Evolutionary conservation across 805 yeast genomes (phyloP), one percentile per base, ranked within the genome.

Genomic region (Phaffomyces thermotolerans): DNA sequence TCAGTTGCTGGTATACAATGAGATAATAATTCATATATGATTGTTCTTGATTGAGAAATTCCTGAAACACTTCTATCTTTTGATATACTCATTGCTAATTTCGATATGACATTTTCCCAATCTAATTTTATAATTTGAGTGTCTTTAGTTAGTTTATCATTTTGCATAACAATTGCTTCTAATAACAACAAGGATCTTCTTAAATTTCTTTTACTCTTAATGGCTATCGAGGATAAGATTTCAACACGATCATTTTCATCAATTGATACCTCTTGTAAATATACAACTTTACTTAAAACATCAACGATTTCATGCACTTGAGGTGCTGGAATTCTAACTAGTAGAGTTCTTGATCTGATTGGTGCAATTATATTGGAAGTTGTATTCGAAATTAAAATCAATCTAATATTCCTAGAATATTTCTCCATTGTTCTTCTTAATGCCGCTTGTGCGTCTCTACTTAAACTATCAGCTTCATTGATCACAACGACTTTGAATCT

Each of bases 361-460:
- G 99, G 99, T 3, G 88, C 81, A 47, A 93, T 91, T 46, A 93
- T 90, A 51, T 85, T 86, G 20, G 96, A 86, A 23, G 95, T 86
- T 3, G 96, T 78, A 59, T 88, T 91, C 53, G 96, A 86, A 18
- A 93, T 73, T 67, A 93, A 67, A 31, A 93, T 76, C 49, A 93
- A 68, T 48, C 99, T 76, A 52, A 93, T 79, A 58, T 88, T 90
- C 22, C 83, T 74, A 2, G 97, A 86, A 63, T 88, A 90, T 60
- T 88, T 90, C 60, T 90, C 97, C 96, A 90, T 90, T 1, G 96
- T 90, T 64, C 97, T 76, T 73, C 97, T 79, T 48, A 90, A 68
- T 0, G 97, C 97, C 4, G 96, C 95, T 60, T 90, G 97, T 0
- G 97, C 97, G 61, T 90, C 97, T 63, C 95, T 76, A 18, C 89